phyloP scores from a whole-genome alignment of 306 rosid genomes.

The Betula pendula region DNA sequence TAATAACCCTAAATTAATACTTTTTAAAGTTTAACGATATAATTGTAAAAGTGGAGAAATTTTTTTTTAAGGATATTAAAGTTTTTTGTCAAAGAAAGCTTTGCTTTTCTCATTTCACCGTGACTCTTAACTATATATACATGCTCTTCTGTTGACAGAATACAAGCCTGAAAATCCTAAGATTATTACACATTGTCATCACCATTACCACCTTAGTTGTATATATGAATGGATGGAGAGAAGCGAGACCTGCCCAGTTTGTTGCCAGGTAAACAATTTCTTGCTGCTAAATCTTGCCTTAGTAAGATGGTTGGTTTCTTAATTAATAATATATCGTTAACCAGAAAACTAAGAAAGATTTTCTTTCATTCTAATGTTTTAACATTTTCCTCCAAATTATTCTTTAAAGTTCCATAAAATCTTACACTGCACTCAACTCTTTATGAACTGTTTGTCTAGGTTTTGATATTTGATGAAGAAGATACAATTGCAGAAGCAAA shows the following conservation, averaged over 20 bases:
- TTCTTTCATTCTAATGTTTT: not conserved
- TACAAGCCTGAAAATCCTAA: constrained; percentile 43
- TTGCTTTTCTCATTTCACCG: no score
- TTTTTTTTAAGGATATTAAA: no score
- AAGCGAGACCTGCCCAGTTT: constrained; percentile 39
- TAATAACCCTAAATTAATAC: no score
- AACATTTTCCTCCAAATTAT: not conserved
- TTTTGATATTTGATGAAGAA: constrained; percentile 13
- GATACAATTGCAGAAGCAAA: not conserved
- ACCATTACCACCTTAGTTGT: constrained; percentile 48
- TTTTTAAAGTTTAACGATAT: no score
- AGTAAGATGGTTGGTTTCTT: not conserved
- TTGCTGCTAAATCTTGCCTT: not conserved
- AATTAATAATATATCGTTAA: not conserved
- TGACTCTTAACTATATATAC: not conserved
- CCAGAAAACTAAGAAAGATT: not conserved
- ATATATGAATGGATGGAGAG: constrained; percentile 48
- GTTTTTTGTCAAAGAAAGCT: not conserved
- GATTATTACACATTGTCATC: constrained; percentile 34
- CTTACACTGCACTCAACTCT: not conserved
- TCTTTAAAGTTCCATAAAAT: not conserved
- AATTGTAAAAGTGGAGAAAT: no score
- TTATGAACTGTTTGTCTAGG: constrained; percentile 11
- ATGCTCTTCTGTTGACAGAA: constrained; percentile 25
- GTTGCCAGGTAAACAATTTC: constrained; percentile 35